These are phyloP conservation scores for Nicotiana undulata DNA, from an alignment of 257 asterid species.

Conservation along the genomic window DNA sequence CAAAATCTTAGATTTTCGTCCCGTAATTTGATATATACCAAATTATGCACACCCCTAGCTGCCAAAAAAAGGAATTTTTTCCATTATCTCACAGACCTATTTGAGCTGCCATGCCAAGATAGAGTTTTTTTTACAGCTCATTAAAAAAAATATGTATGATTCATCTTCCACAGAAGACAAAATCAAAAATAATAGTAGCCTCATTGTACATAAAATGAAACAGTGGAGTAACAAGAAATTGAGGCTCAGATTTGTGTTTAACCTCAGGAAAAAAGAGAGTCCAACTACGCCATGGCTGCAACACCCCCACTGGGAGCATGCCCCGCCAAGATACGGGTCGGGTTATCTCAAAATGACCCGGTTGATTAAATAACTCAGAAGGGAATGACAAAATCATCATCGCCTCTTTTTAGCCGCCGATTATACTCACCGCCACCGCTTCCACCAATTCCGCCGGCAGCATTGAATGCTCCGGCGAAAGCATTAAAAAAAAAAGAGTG, in stretches of 20 bases:
- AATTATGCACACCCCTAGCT: not conserved
- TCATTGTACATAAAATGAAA: not conserved
- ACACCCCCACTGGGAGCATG: not conserved
- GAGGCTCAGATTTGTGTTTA: not conserved
- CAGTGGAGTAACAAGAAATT: no score
- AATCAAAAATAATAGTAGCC: not conserved
- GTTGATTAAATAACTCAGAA: not conserved
- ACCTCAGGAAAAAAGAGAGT: not conserved
- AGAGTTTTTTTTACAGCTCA: not conserved
- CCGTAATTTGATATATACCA: not conserved
- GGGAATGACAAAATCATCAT: not conserved
- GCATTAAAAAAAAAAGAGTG: not conserved
- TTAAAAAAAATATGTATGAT: not conserved
- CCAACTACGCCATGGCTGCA: constrained; percentile 17
- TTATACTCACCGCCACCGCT: not conserved
- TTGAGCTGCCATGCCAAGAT: not conserved
- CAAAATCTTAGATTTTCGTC: no score
- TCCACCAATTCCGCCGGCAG: not conserved
- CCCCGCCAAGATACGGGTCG: constrained; percentile 20
- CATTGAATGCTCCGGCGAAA: not conserved
- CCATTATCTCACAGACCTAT: not conserved
- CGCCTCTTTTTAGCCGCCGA: not conserved
- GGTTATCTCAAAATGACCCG: not conserved
- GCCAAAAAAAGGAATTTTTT: not conserved
- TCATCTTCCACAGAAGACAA: not conserved